Evolutionary conservation across 2,329 filamentous ascomycete species (phyloP), one percentile per base, ranked within the genome.

Genomic region (Paracamarosporium sp.): DNA sequence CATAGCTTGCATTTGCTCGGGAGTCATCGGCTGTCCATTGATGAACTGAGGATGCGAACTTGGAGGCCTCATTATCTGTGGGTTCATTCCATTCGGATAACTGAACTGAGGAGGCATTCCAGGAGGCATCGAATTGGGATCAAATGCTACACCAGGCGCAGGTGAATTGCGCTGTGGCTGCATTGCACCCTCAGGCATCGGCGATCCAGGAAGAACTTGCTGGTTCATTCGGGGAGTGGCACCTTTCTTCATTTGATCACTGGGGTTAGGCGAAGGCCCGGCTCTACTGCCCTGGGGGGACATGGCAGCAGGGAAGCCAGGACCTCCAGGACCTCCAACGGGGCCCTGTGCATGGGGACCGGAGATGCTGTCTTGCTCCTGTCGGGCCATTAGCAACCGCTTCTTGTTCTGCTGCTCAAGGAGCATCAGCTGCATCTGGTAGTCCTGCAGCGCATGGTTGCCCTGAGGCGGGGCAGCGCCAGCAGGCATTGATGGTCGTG

Each of bases 381-480:
- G 90, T 17, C 91, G 87, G 35, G 91, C 91, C 90, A 93, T 92
- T 82, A 93, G 88, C 47, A 94, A 82, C 17, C 91, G 83, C 78
- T 93, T 93, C 82, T 93, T 94, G 69, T 94, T 94, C 78, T 94
- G 90, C 77, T 93, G 91, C 77, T 94, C 91, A 15, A 94, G 83
- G 48, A 93, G 79, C 91, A 93, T 94, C 72, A 94, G 79, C 75
- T 94, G 91, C 90, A 93, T 93, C 79, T 94, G 91, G 69, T 94
- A 94, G 75, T 95, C 91, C 76, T 93, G 90, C 44, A 94, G 82
- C 22, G 91, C 91, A 74, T 93, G 90, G 73, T 92, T 94, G 76
- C 89, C 90, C 53, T 83, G 66, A 78, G 83, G 60, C 78, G 82
- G 70, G 48, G 74, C 76, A 59, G 82, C 81, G 53, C 83, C 86